phyloP scores from a whole-genome alignment of 208 protist genomes.

The Strigomonas galati region DNA sequence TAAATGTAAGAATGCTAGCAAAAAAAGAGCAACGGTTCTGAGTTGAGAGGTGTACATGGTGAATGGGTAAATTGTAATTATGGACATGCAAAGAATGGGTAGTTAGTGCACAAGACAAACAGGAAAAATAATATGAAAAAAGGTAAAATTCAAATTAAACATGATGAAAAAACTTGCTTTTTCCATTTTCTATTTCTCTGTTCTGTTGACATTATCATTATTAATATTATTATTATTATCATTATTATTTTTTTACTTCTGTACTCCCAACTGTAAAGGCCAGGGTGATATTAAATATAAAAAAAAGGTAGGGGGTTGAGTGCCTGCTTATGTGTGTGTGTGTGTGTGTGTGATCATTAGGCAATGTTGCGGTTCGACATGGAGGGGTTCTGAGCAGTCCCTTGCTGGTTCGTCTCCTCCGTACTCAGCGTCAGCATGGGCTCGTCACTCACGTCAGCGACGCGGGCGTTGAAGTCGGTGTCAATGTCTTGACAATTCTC shows the following conservation, averaged over 20 bases:
- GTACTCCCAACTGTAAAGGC: no score
- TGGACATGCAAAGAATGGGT: no score
- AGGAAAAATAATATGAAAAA: not conserved
- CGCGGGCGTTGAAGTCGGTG: conserved; percentile 86
- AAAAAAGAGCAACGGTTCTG: conserved; percentile 1
- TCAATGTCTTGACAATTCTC: conserved; percentile 95
- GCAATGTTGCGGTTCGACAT: not conserved
- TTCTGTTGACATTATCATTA: no score
- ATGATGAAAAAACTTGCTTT: not conserved
- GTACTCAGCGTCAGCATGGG: conserved; percentile 68
- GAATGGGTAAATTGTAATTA: no score
- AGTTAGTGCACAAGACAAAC: no score
- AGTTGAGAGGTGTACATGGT: no score
- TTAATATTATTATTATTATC: conserved; percentile 9
- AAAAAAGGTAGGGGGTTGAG: not conserved
- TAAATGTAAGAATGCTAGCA: conserved; percentile 16
- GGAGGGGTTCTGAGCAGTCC: not conserved
- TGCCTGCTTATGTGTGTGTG: not conserved
- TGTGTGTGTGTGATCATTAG: not conserved
- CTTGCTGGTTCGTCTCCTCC: conserved; percentile 26
- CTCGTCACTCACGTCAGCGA: conserved; percentile 72
- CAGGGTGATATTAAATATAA: no score
- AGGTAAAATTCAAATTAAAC: not conserved
- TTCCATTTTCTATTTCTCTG: no score
- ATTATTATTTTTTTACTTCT: no score